Conservation (phyloP, 2,329 filamentous ascomycete species). For the Talaromyces sp. region DNA sequence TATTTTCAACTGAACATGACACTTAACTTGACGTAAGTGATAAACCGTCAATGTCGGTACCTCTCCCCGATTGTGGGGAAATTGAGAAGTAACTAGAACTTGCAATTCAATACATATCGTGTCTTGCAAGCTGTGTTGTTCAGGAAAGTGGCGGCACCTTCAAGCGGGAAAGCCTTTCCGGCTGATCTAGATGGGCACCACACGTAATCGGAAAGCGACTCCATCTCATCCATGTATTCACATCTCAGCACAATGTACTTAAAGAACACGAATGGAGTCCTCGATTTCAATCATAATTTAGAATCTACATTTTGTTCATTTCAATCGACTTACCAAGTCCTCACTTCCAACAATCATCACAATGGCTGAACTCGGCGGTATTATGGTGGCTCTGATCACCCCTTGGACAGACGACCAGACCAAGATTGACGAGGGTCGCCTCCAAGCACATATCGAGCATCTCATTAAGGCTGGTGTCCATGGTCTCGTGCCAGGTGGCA, state of each 20-base stretch:
- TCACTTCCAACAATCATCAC: neutral
- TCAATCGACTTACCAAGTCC: neutral
- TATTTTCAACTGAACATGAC: no score
- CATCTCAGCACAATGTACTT: neutral
- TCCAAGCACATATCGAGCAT: constrained; percentile 51
- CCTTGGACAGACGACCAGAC: constrained; percentile 49
- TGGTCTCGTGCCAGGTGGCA: constrained; percentile 55
- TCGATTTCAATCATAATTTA: neutral
- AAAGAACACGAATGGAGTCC: neutral
- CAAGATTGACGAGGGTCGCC: constrained; percentile 44
- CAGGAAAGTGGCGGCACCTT: no score
- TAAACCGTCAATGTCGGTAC: neutral
- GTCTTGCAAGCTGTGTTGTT: no score
- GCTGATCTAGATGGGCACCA: no score
- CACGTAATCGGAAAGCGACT: neutral
- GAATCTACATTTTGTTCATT: neutral
- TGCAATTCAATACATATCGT: no score
- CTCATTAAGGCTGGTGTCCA: constrained; percentile 52
- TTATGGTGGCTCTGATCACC: constrained; percentile 55
- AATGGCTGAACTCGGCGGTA: constrained; percentile 37
- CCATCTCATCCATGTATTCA: neutral
- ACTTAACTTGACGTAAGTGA: neutral
- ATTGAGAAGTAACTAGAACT: no score
- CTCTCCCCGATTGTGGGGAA: no score
- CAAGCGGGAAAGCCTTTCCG: no score